These are phyloP conservation scores for Verticillium dahliae DNA, from an alignment of 2,329 filamentous ascomycete species.

Conservation along the genomic window DNA sequence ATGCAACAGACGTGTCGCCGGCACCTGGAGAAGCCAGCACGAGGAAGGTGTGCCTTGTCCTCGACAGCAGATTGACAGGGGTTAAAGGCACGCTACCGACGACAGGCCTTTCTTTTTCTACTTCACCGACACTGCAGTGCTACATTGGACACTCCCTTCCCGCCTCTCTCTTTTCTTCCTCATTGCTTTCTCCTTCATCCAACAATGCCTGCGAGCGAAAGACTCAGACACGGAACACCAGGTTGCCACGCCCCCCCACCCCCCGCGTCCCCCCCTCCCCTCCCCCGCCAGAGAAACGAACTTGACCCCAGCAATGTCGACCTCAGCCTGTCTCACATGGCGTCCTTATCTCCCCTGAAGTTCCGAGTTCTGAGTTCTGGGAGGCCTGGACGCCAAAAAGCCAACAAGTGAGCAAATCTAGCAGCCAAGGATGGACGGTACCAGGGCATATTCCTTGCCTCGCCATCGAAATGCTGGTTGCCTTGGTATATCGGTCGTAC, in stretches of 20 bases:
- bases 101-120: not conserved
- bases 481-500: too few species aligned
- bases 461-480: too few species aligned
- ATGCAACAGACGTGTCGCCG: not conserved
- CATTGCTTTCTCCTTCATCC: not conserved
- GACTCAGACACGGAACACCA: too few species aligned
- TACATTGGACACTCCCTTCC: not conserved
- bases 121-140: not conserved
- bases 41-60: not conserved
- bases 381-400: too few species aligned
- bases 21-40: not conserved
- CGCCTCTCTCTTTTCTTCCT: not conserved
- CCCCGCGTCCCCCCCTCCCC: not conserved
- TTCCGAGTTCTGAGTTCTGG: too few species aligned
- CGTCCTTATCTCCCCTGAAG: too few species aligned
- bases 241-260: too few species aligned
- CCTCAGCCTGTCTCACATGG: not conserved
- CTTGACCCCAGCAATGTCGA: not conserved
- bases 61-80: not conserved
- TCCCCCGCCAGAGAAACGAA: not conserved
- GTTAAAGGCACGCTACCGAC: not conserved
- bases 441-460: too few species aligned
- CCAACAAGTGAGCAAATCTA: too few species aligned
- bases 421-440: too few species aligned
- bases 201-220: not conserved